Evolutionary conservation across 768 basidiomycete species (phyloP).

Genomic region (Termitomyces sp.): DNA sequence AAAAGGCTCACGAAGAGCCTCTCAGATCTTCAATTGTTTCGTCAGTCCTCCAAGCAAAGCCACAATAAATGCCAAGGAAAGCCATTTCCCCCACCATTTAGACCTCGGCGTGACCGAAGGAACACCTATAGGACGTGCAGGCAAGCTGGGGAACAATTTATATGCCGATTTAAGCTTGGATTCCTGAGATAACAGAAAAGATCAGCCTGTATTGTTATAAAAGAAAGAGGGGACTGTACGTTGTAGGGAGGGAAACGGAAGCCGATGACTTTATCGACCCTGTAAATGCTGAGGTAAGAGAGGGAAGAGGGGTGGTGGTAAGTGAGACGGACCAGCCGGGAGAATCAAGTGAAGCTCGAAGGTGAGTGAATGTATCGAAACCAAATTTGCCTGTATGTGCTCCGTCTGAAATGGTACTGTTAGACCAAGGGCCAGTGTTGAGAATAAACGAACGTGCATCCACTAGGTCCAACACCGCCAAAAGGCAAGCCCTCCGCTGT

Average conservation of each 20-base stretch:
- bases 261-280: slow-evolving; percentile 46
- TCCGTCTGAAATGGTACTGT: slow-evolving; percentile 40
- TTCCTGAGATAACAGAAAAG: slow-evolving; percentile 13
- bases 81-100: slow-evolving; percentile 44
- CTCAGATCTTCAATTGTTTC: slow-evolving; percentile 28
- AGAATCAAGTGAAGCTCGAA: slow-evolving; percentile 56
- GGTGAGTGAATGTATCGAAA: slow-evolving; percentile 79
- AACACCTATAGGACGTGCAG: slow-evolving; percentile 41
- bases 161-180: slow-evolving; percentile 29
- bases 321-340: slow-evolving; percentile 47
- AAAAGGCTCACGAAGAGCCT: slow-evolving; percentile 7
- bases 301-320: neutral
- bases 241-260: slow-evolving; percentile 65
- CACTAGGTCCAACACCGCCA: slow-evolving; percentile 32
- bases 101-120: slow-evolving; percentile 22
- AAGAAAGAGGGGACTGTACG: slow-evolving; percentile 20
- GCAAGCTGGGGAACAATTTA: slow-evolving; percentile 30
- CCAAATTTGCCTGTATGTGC: slow-evolving; percentile 68
- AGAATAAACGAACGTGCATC: slow-evolving; percentile 44
- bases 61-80: slow-evolving; percentile 41
- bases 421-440: neutral
- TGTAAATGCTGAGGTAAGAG: slow-evolving; percentile 15
- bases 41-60: slow-evolving; percentile 43
- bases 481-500: slow-evolving; percentile 23
- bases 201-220: neutral